phyloP scores from a whole-genome alignment of 768 basidiomycete genomes.

The Suillus placidus region DNA sequence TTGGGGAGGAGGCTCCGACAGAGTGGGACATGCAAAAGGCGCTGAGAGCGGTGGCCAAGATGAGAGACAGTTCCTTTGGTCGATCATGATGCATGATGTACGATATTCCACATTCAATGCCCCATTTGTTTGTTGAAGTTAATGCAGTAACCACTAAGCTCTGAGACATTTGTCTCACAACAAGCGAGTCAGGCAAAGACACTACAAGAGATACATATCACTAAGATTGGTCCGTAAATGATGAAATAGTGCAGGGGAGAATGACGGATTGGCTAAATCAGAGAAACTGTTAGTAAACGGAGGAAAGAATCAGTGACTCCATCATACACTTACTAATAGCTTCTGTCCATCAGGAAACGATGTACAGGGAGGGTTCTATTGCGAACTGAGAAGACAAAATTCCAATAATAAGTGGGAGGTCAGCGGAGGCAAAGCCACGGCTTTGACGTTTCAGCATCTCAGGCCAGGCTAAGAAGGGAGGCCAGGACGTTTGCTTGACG shows the following conservation, averaged over 20 bases:
- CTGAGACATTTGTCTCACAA: background rate
- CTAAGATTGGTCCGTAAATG: background rate
- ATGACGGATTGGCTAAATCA: background rate
- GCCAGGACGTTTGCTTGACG: background rate
- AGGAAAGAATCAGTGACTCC: background rate
- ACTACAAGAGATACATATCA: background rate
- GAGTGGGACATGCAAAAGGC: constrained; percentile 40
- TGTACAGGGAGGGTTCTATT: background rate
- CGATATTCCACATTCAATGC: background rate
- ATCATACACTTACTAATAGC: background rate
- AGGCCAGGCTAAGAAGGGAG: background rate
- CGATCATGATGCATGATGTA: constrained; percentile 10
- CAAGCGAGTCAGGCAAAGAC: background rate
- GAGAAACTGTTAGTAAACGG: background rate
- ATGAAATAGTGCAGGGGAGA: background rate
- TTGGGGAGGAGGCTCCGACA: constrained; percentile 50
- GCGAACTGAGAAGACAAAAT: background rate
- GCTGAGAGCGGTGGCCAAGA: constrained; percentile 29
- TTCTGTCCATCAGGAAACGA: background rate
- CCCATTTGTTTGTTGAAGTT: background rate
- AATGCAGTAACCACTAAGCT: background rate
- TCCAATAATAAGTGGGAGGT: background rate
- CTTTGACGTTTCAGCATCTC: background rate
- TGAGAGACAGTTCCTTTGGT: constrained; percentile 29
- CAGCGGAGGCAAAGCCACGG: background rate